Base-by-base conservation (phyloP, 2,329 filamentous ascomycete genomes). In the Hypoxylon sp. region DNA sequence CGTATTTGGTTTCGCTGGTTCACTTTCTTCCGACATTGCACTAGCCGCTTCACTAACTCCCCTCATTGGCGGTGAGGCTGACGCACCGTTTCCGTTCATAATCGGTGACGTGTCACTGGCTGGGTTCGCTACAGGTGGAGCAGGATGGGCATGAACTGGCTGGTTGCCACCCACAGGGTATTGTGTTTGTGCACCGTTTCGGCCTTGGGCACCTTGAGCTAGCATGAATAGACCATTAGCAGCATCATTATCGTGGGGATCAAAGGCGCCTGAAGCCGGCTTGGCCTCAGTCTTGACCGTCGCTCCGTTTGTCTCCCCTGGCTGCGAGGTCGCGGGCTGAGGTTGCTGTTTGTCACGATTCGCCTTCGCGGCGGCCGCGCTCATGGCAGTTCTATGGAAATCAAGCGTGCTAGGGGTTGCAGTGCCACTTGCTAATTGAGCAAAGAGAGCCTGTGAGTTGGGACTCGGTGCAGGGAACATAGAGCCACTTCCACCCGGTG, bases 391-490 rank as follows among this genome's bases (percentile, higher is more conserved):
- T 64, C 95, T 91, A 73, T 98, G 95, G 74, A 99, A 99, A 74
- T 99, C 96, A 51, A 97, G 82, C 0, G 95, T 97, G 66, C 91
- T 90, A 7, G 96, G 96, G 1, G 96, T 99, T 3, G 93, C 91
- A 59, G 91, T 92, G 69, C 92, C 92, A 75, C 88, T 92, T 69
- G 92, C 89, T 36, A 96, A 82, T 70, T 91, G 90, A 65, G 91
- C 90, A 79, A 94, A 93, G 5, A 97, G 81, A 52, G 91, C 91
- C 81, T 93, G 91, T 0, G 93, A 92, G 77, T 92, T 96, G 33
- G 93, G 94, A 77, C 92, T 97, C 2, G 93, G 91, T 57, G 91
- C 92, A 60, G 95, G 93, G 83, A 98, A 98, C 93, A 98, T 98
- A 72, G 94, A 97, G 73, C 94, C 95, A 77, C 94, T 93, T 71